Evolutionary conservation across 2,329 filamentous ascomycete genomes (phyloP).

Genomic region (Trichophyton equinum): DNA sequence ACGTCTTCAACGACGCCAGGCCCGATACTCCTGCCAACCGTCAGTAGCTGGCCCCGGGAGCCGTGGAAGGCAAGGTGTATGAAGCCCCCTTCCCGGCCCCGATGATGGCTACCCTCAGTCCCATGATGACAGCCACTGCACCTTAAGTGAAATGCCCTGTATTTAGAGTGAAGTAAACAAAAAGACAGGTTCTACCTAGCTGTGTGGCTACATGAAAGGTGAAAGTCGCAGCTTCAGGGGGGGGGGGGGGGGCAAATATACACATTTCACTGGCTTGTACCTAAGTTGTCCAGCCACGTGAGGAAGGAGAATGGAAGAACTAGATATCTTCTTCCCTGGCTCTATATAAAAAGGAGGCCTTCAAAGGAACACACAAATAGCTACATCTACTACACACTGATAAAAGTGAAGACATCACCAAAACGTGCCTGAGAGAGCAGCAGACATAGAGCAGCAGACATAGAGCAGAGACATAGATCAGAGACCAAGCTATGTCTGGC

Average conservation of each 20-base stretch:
- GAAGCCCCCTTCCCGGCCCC: conserved; percentile 14
- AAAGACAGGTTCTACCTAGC: background rate
- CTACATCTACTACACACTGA: no score
- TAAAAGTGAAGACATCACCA: no score
- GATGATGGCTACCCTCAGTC: conserved; percentile 14
- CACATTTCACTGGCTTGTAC: no score
- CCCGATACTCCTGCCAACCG: conserved; percentile 22
- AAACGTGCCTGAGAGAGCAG: no score
- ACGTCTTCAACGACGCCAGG: conserved; percentile 29
- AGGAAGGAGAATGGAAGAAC: background rate
- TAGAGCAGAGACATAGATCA: background rate
- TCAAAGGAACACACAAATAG: no score
- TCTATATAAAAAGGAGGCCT: background rate
- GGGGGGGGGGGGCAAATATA: no score
- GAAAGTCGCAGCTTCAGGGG: no score
- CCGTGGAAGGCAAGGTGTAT: no score
- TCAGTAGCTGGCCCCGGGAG: background rate
- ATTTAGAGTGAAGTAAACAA: background rate
- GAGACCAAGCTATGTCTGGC: background rate
- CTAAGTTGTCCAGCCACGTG: background rate
- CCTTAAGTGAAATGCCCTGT: background rate
- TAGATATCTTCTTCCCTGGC: background rate
- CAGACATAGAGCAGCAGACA: background rate
- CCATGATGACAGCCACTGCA: conserved; percentile 3
- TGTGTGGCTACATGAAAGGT: no score